Evolutionary conservation across 176 grass and related monocot species (phyloP), one percentile per base, ranked within the genome.

Genomic region (Melocanna baccifera): DNA sequence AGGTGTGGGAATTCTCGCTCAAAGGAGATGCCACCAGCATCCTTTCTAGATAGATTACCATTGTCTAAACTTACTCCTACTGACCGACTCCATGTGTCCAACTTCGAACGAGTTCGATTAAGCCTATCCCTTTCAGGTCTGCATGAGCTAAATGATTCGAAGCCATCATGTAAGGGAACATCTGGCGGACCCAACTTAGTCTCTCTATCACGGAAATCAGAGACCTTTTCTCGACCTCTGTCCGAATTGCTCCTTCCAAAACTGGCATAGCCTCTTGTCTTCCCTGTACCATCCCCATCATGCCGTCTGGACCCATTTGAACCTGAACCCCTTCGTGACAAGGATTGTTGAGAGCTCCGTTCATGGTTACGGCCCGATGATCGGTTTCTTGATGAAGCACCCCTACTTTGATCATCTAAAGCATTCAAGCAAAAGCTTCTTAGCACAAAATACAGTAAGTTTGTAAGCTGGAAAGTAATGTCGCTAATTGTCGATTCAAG

Each of bases 1-100:
- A 95, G 93, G 70, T 91, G 81, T 32, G 93, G 93, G 41, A 95
- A 95, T 64, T 92, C 90, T 82, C 74, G 74, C 76, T 94, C 92
- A 80, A 94, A 94, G 64, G 82, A 81, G 29, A 65, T 64, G 26
- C 80, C 70, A 75, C 69, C 75, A 66, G 69, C 67, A 87, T 76
- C 86, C 47, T 70, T 88, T 80, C 58, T 87, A 71, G 83, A 83
- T 67, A 78, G 48, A 83, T 71, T 81, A 68, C 53, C 80, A 70
- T 83, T 86, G 22, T 73, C 83, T 45, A 76, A 67, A 94, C 53
- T 86, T 83, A 72, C 73, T 71, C 85, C 85, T 70, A 46, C 68
- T 84, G 71, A 73, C 70, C 57, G 45, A 69, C 76, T 82, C 29
- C 64, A 71, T 67, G 72, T 55, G 13, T 75, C 79, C 56, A 76